Evolutionary conservation across 768 basidiomycete genomes (phyloP).

Genomic region (Auriscalpium microsporum): DNA sequence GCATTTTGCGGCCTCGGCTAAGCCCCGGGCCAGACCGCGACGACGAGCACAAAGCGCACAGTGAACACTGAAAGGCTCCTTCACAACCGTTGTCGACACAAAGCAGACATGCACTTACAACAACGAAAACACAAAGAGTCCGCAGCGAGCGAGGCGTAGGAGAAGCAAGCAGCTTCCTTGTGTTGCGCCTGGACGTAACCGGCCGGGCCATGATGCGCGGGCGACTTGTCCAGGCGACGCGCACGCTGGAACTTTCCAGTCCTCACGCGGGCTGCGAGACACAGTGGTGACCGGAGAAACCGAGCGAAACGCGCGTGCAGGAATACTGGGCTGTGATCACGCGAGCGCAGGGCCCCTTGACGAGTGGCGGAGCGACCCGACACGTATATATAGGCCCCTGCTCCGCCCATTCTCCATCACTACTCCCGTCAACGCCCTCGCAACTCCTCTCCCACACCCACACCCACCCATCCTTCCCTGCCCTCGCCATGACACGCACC

Average conservation of each 20-base stretch:
- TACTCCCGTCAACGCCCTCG: background rate
- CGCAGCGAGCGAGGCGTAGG: no score
- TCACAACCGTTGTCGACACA: background rate
- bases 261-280: background rate
- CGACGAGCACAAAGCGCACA: constrained; percentile 7
- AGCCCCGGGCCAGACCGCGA: background rate
- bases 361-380: constrained; percentile 4
- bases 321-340: constrained; percentile 8
- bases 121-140: no score
- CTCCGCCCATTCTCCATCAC: background rate
- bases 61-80: background rate
- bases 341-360: constrained; percentile 9
- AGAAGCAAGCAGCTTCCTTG: no score
- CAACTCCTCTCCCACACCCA: constrained; percentile 1
- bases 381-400: constrained; percentile 2
- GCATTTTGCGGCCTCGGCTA: constrained; percentile 15
- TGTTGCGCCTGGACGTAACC: background rate
- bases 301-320: background rate
- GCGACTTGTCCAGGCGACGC: constrained; percentile 3
- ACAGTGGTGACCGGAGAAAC: background rate
- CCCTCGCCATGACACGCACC: constrained; percentile 65
- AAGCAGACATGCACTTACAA: background rate
- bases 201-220: background rate
- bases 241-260: constrained; percentile 3
- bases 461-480: background rate